Evolutionary conservation across 345 rosid genomes (phyloP), one percentile per base, ranked within the genome.

Genomic region (Pugionium cornutum): DNA sequence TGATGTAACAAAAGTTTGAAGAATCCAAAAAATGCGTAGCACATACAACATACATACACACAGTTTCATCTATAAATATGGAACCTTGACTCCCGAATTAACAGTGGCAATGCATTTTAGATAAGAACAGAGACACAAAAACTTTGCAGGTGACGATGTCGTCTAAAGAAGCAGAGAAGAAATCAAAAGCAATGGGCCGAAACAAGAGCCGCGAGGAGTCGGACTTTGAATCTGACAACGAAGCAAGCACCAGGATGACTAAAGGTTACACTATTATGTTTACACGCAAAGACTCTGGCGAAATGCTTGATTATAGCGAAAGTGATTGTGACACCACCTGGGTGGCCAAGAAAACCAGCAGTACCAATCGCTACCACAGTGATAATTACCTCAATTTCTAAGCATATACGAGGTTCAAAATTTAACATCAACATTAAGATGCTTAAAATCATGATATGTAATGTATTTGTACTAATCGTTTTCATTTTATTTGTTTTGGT

Each of bases 31-130:
- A 53, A 61, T 62, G 9, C 7, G 39, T 39, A 9, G 33, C 37
- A 37, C 31, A 26, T 6, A 31, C 49, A 43, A 5, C 30, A 27
- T 34, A 37, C 32, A 56, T 56, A 39, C 30, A 30, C 9, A 45
- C 42, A 62, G 30, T 10, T 70, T 62, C 63, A 37, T 60, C 68
- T 70, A 70, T 70, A 70, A 62, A 70, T 70, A 62, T 36, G 41
- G 46, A 10, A 9, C 27, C 45, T 51, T 47, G 10, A 33, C 64
- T 47, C 40, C 46, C 32, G 49, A 11, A 35, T 44, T 67, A 63
- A 67, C 39, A 42, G 36, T 39, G 2, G 1, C 29, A 18, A 47
- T 34, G 2, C 37, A 34, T 3, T 2, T 4, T 34, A 34, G 37
- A 0, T 34, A 47, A 47, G 7, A 41, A 7, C 18, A 18, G 18